A percentile compares a stretch with the other conserved stretches of the same genome.
Conservation (phyloP, 1,284 basidiomycete genomes). For the Trichosporon ovoides region DNA sequence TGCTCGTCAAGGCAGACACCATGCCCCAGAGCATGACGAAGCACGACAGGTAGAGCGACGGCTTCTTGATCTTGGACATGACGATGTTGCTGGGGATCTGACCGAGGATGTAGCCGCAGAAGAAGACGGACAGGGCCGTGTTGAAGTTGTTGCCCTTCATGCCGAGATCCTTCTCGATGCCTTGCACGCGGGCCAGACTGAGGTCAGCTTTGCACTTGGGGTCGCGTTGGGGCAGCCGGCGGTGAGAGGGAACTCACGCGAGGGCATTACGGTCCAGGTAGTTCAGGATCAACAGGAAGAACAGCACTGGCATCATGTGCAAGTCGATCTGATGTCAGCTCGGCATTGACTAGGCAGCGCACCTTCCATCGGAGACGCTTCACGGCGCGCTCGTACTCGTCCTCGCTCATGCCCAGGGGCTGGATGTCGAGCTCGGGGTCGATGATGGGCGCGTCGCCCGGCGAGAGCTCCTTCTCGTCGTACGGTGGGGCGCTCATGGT, state of each 20-base stretch:
- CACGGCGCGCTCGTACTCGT: neutral
- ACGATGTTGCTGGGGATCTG: constrained; percentile 42
- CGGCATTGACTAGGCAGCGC: neutral
- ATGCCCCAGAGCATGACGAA: constrained; percentile 20
- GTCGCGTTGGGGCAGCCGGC: neutral
- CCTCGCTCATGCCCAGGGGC: neutral
- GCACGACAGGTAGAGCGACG: constrained; percentile 18
- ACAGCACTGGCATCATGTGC: constrained; percentile 25
- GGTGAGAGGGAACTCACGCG: constrained; percentile 11
- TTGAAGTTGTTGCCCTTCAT: constrained; percentile 32
- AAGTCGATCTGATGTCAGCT: constrained; percentile 23
- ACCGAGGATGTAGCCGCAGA: constrained; percentile 41
- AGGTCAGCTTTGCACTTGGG: neutral
- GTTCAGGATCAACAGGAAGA: constrained; percentile 37
- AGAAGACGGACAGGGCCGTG: constrained; percentile 44
- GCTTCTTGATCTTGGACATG: constrained; percentile 9
- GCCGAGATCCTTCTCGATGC: constrained; percentile 31
- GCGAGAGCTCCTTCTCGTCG: neutral
- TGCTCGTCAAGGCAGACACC: constrained; percentile 13
- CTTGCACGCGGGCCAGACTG: constrained; percentile 19
- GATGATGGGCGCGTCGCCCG: neutral
- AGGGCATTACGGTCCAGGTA: constrained; percentile 44
- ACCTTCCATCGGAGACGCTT: neutral
- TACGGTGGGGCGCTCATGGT: neutral
- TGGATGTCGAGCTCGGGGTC: neutral